Conservation (phyloP, 495 filamentous ascomycete genomes). For the Neurospora sp. region DNA sequence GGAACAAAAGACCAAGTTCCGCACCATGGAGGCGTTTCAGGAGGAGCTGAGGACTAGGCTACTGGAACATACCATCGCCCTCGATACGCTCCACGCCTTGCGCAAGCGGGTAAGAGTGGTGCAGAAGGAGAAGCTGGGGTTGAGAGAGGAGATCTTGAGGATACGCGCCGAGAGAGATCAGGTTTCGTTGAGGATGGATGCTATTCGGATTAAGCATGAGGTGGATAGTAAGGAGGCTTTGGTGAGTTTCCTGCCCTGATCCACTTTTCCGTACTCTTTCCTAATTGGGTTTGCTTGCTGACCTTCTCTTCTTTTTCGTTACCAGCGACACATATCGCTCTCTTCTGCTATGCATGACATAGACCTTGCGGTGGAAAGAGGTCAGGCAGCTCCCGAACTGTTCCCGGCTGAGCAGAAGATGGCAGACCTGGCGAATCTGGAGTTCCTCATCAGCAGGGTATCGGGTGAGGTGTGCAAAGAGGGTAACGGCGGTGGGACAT, state of each 20-base stretch:
- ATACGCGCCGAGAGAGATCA: conserved; percentile 55
- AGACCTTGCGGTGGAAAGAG: conserved; percentile 41
- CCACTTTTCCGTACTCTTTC: not conserved
- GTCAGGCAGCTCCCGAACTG: conserved; percentile 29
- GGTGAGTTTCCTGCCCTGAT: conserved; percentile 18
- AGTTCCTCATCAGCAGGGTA: conserved; percentile 39
- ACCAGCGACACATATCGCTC: conserved; percentile 36
- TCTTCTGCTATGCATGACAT: conserved; percentile 47
- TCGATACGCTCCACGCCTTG: conserved; percentile 57
- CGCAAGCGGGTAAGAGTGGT: conserved; percentile 51
- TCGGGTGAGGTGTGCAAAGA: conserved; percentile 33
- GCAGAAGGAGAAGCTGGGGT: conserved; percentile 54
- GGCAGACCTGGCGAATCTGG: conserved; percentile 35
- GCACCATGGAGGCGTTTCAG: conserved; percentile 58
- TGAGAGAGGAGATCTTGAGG: conserved; percentile 54
- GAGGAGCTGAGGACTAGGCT: conserved; percentile 56
- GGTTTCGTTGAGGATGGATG: conserved; percentile 60
- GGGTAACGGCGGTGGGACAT: conserved; percentile 35
- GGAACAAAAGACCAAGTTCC: conserved; percentile 51
- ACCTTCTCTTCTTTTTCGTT: conserved; percentile 8
- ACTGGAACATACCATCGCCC: conserved; percentile 47
- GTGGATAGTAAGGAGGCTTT: conserved; percentile 35
- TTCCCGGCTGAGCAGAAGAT: conserved; percentile 27
- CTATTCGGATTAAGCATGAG: conserved; percentile 52
- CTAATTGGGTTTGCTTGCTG: not conserved